These are phyloP conservation scores for Stemphylium vesicarium DNA, from an alignment of 2,329 filamentous ascomycete genomes.

Conservation along the genomic window DNA sequence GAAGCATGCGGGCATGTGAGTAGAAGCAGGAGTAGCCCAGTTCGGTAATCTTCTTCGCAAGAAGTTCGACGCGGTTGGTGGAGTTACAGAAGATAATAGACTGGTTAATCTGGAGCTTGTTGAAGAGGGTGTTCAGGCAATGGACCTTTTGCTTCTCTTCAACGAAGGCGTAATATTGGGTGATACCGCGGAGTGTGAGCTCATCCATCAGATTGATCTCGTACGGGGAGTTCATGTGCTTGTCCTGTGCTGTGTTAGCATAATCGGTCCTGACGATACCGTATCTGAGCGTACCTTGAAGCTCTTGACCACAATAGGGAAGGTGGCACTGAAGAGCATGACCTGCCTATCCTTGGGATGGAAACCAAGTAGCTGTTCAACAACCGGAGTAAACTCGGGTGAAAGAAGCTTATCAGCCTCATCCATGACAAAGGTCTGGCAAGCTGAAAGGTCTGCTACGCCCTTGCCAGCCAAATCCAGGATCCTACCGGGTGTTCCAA, in stretches of 20 bases:
- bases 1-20: slow-evolving; percentile 97
- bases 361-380: slow-evolving; percentile 93
- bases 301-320: slow-evolving; percentile 94
- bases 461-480: slow-evolving; percentile 95
- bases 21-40: slow-evolving; percentile 99
- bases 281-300: slow-evolving; percentile 66
- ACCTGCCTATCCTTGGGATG: slow-evolving; percentile 97
- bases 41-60: slow-evolving; percentile 99
- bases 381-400: slow-evolving; percentile 94
- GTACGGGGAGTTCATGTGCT: slow-evolving; percentile 95
- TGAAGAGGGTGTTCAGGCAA: slow-evolving; percentile 98
- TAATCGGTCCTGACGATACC: background rate
- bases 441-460: slow-evolving; percentile 93
- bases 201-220: slow-evolving; percentile 99
- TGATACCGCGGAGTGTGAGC: slow-evolving; percentile 95
- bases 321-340: slow-evolving; percentile 99
- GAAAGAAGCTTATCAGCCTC: slow-evolving; percentile 98
- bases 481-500: slow-evolving; percentile 95
- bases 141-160: slow-evolving; percentile 99
- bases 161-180: slow-evolving; percentile 98
- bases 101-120: slow-evolving; percentile 98
- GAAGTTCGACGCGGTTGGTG: slow-evolving; percentile 94
- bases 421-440: slow-evolving; percentile 99
- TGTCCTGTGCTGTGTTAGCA: slow-evolving; percentile 64
- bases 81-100: slow-evolving; percentile 99